phyloP scores from a whole-genome alignment of 345 rosid species.

The Kandelia obovata region DNA sequence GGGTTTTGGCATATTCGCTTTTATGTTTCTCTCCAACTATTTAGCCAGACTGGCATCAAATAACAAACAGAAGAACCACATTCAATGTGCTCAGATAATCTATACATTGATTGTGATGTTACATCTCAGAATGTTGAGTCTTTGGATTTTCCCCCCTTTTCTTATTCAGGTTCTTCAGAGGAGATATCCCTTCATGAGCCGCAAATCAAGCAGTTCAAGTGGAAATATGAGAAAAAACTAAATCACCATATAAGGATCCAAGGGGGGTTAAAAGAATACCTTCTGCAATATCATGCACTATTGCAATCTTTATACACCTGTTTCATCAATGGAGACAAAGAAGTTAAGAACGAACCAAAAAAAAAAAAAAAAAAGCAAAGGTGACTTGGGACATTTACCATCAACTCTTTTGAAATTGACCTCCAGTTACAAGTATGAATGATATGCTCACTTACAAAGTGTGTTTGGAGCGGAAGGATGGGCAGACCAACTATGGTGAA shows the following conservation, averaged over 20 bases:
- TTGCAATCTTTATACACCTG: conserved; percentile 37
- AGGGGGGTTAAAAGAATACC: conserved; percentile 14
- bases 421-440: neutral
- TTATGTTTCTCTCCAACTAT: neutral
- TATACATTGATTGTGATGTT: neutral
- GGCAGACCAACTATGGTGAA: no score
- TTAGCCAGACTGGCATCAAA: neutral
- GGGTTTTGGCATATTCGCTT: neutral
- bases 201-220: neutral
- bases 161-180: no score
- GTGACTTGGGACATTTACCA: neutral
- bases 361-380: neutral
- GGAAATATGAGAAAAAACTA: neutral
- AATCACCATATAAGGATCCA: neutral
- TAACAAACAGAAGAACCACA: neutral
- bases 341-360: neutral
- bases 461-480: no score
- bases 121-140: neutral
- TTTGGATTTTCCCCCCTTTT: neutral
- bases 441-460: neutral
- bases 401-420: neutral
- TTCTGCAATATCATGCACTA: conserved; percentile 37
- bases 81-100: neutral
- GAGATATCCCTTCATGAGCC: neutral
- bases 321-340: neutral